These are phyloP conservation scores for Linnemannia exigua DNA, from an alignment of 192 early-diverging fungal genomes.

Conservation along the genomic window DNA sequence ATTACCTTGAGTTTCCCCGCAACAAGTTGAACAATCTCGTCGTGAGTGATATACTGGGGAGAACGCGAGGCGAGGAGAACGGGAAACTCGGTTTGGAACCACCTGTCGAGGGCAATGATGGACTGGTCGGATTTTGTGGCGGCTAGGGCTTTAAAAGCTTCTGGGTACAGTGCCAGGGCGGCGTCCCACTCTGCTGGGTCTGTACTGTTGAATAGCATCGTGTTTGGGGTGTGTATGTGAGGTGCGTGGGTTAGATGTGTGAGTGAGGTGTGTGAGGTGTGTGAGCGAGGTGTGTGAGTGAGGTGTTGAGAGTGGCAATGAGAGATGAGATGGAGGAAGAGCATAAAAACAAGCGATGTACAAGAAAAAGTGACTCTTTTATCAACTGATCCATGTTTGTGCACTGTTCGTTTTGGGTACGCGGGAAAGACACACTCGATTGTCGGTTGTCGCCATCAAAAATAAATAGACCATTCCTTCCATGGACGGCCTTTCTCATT, in stretches of 20 bases:
- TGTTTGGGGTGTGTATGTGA: too few species aligned
- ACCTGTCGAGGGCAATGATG: conserved; percentile 28
- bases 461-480: too few species aligned
- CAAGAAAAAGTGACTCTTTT: too few species aligned
- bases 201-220: conserved; percentile 29
- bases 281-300: not conserved
- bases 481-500: too few species aligned
- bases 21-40: conserved; percentile 44
- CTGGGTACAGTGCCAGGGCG: conserved; percentile 23
- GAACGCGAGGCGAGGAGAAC: conserved; percentile 7
- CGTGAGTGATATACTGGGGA: conserved; percentile 21
- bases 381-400: too few species aligned
- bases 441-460: too few species aligned
- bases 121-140: conserved; percentile 47
- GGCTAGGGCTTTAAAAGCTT: conserved; percentile 35
- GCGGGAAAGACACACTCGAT: too few species aligned
- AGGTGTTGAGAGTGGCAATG: not conserved
- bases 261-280: not conserved
- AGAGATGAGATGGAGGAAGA: not conserved
- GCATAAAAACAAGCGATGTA: too few species aligned
- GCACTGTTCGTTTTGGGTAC: too few species aligned
- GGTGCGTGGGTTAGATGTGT: not conserved
- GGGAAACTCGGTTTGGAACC: conserved; percentile 42
- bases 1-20: conserved; percentile 53
- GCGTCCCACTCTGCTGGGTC: conserved; percentile 32